Base-by-base conservation (phyloP, 768 basidiomycete genomes). In the Suillus subluteus region DNA sequence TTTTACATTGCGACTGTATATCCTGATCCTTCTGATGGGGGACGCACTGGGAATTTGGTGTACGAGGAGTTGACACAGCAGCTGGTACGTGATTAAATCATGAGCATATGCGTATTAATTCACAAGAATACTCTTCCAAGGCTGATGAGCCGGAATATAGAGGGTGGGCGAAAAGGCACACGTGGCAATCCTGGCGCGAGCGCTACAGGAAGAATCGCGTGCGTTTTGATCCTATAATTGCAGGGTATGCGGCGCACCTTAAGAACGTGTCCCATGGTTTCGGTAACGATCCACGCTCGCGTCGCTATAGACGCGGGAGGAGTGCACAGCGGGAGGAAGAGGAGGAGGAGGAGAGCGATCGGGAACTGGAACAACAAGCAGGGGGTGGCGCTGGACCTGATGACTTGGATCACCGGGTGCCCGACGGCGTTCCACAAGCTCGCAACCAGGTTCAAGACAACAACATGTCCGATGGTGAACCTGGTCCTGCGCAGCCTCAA, bases 131-230 rank as follows among this genome's bases (percentile, higher is more conserved):
- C 32, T 12, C 15, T 52, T 59, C 65, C 64, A 15, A 65, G 76
- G 75, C 6, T 70, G 70, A 18, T 75, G 80, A 76, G 81, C 82
- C 78, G 66, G 82, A 83, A 69, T 80, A 70, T 70, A 66, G 21
- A 32, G 30, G 11, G 1, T 80, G 79, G 79, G 78, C 82, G 21
- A 69, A 65, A 23, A 77, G 75, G 4, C 90, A 89, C 71, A 62
- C 87, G 15, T 85, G 82, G 84, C 80, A 81, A 41, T 88, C 87
- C 18, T 91, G 89, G 90, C 83, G 88, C 16, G 84, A 89, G 50
- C 81, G 83, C 32, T 91, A 90, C 73, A 79, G 73, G 69, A 86
- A 78, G 62, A 80, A 88, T 64, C 58, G 77, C 21, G 66, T 11
- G 0, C 37, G 66, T 8, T 86, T 87, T 68, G 80, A 89, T 66